Evolutionary conservation across 2,329 filamentous ascomycete species (phyloP).

Genomic region (Sporothrix globosa): DNA sequence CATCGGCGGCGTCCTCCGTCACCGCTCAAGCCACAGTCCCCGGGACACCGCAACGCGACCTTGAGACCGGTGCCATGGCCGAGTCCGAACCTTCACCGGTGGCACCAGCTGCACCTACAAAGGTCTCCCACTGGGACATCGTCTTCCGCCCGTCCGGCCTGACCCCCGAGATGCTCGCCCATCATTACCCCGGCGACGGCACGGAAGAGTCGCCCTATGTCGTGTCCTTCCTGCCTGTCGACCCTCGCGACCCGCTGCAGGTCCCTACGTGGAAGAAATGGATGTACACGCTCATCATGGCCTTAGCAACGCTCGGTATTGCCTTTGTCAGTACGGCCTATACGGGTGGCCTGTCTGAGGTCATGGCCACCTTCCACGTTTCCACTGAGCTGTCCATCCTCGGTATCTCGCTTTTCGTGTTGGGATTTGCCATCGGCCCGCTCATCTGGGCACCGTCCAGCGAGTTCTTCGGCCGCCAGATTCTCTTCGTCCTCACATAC

Average conservation of each 20-base stretch:
- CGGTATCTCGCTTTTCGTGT: conserved; percentile 64
- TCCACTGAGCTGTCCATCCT: conserved; percentile 59
- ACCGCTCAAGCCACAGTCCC: conserved; percentile 4
- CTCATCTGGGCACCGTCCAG: conserved; percentile 62
- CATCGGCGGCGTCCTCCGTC: conserved; percentile 24
- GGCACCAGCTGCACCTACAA: conserved; percentile 29
- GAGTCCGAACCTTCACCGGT: neutral
- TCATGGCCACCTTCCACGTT: conserved; percentile 60
- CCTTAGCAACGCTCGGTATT: conserved; percentile 68
- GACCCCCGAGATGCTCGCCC: conserved; percentile 58
- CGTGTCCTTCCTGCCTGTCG: conserved; percentile 66
- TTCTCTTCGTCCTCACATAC: conserved; percentile 63
- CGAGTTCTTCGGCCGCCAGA: conserved; percentile 63
- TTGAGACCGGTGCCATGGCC: conserved; percentile 22
- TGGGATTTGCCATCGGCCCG: conserved; percentile 61
- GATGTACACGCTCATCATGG: conserved; percentile 64
- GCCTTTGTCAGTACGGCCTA: conserved; percentile 72
- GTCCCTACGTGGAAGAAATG: conserved; percentile 65
- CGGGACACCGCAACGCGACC: neutral
- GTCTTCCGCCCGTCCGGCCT: conserved; percentile 62
- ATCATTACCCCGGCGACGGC: conserved; percentile 62
- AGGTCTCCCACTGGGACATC: conserved; percentile 54
- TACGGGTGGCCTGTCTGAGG: conserved; percentile 58
- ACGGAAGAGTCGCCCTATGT: conserved; percentile 69
- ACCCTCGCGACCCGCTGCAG: conserved; percentile 68